Base-by-base conservation (phyloP, 768 basidiomycete species). In the Vishniacozyma victoriae region DNA sequence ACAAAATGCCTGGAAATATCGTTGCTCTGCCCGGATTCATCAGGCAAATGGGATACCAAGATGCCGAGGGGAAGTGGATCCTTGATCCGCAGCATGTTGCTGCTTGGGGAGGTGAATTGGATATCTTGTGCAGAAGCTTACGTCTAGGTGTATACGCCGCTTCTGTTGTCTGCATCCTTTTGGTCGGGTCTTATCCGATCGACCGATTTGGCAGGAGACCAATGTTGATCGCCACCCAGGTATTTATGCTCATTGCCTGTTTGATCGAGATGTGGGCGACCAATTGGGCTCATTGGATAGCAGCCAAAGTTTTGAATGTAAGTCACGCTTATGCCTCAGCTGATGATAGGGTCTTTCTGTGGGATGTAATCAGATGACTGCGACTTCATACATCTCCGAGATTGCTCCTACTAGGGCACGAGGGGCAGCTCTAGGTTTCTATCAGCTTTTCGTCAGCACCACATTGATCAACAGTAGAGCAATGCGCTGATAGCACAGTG, bases 171-270 rank as follows among this genome's bases (percentile, higher is more conserved):
- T 9, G 9, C n/a, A 33, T 33, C 29, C 29, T 33, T n/a, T n/a
- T 33, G 9, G 29, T 33, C 29, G 29, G 29, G n/a, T 33, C 29
- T 9, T 33, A 33, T n/a, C 29, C 29, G 9, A 42, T 18, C 40
- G 63, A 65, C 27, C 25, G 35, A 35, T 48, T 55, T 15, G 63
- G 63, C 2, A 43, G 63, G 23, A 23, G 57, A 41, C 60, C 63
- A 11, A 45, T 65, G 0, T 40, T 65, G 41, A 47, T 65, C 13
- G 18, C 29, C n/a, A 33, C 29, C 29, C 29, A 33, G 29, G 29
- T 33, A 33, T 33, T 33, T 33, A 33, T 33, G 29, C 29, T 33
- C 29, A 33, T 33, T n/a, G 44, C 44, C 14, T 12, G 25, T 15
- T 12, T 45, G 7, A 20, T 33, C 29, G 29, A 33, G 29, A 33